Base-by-base conservation (phyloP, 2,329 filamentous ascomycete species). In the Trichoderma breve region DNA sequence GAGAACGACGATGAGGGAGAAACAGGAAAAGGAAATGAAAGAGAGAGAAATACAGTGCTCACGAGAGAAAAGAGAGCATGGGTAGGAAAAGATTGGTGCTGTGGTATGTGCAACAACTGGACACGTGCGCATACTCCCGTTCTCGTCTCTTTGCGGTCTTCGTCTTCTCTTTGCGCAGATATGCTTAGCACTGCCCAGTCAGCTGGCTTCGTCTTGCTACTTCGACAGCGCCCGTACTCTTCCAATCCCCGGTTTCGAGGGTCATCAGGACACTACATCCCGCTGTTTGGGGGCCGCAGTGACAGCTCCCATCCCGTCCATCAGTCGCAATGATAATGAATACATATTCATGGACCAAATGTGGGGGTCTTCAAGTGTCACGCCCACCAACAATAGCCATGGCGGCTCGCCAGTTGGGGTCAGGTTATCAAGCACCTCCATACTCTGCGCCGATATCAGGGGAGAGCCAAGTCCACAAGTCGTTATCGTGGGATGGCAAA, bases 181-280 rank as follows among this genome's bases (percentile, higher is more conserved):
- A 14, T 18, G 32, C 47, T 51, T 21, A 58, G 53, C 65, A 43
- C 53, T 21, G 65, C 65, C 65, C 53, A 55, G 66, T 71, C 69
- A 65, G 61, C 47, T 43, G 69, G 60, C 69, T 58, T 47, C 28
- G 9, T 58, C 69, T 34, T n/a, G 39, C 62, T 60, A 26, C 34
- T 43, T 51, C 34, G 21, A 61, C 24, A 61, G 55, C 57, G 66
- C 66, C 51, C 69, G 69, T 71, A 55, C 18, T 58, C n/a, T 55
- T 43, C 6, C 5, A 32, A 26, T 69, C 66, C 34, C 61, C 61
- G 26, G 60, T 24, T 55, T 53, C 24, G 15, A 43, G 32, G 69
- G 69, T 71, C 69, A 71, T 71, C 34, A 55, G 69, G 58, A 63
- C 69, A 53, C 21, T 71, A 47, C 57, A 69, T 71, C 43, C 69